Base-by-base conservation (phyloP, 2,329 filamentous ascomycete species). In the Fusarium coicis region DNA sequence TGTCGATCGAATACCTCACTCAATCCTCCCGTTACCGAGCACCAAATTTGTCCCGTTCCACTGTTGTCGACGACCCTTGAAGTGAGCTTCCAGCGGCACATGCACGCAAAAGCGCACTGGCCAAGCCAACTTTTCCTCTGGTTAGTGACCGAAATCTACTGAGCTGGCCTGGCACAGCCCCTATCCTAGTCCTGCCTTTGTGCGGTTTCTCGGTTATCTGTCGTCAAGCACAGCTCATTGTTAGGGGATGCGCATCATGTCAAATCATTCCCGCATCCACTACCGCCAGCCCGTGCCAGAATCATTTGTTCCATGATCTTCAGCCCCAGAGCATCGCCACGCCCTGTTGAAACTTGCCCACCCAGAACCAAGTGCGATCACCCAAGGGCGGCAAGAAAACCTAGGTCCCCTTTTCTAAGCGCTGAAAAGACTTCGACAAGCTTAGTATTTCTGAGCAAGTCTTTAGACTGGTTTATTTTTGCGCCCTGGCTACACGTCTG, bases 321-420 rank as follows among this genome's bases (percentile, higher is more conserved):
- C 75, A 77, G 75, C 75, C 75, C 64, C 70, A 59, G 62, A 58
- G 67, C 65, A 77, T 76, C 71, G 57, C 66, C 61, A 67, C 53
- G 66, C 63, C 66, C 59, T 52, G 39, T 30, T 54, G 14, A 34
- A 54, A 40, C 50, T 54, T 72, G 64, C 63, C 70, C 68, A 53
- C 52, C 30, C 61, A 62, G 46, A 49, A 23, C 36, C 54, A 52
- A 60, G 58, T 57, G 58, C 56, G 57, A 60, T 71, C 70, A 49
- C 46, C 26, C n/a, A 30, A 16, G 7, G 19, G 21, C 16, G 28
- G 19, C 19, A 30, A 49, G 46, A 32, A 49, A 34, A 23, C 47
- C 6, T 50, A 34, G 47, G 21, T 32, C n/a, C 21, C 23, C 16
- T 50, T 50, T 50, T 50, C 30, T 34, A 34, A 34, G 47, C 7